Evolutionary conservation across 139 green algal species (phyloP).

Genomic region (Chlorella sp.): DNA sequence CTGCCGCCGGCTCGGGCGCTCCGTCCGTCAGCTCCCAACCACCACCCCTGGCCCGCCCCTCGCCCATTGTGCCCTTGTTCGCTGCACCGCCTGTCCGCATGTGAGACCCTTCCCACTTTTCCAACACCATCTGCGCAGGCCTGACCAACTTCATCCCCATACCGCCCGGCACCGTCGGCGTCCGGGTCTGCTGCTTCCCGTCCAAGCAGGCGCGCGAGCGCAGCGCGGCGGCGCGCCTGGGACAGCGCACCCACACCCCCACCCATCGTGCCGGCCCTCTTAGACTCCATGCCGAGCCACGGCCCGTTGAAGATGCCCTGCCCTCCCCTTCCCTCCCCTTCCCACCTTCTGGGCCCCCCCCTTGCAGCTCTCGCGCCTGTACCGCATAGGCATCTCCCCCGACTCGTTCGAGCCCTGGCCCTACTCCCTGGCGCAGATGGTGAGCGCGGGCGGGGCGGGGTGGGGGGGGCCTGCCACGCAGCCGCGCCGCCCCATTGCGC

Average conservation of each 20-base stretch:
- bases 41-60: too few species aligned
- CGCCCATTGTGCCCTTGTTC: too few species aligned
- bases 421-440: constrained; percentile 56
- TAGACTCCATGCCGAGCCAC: too few species aligned
- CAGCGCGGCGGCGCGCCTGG: too few species aligned
- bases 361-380: too few species aligned
- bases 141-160: constrained; percentile 88
- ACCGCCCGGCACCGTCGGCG: constrained; percentile 39
- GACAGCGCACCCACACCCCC: too few species aligned
- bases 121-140: too few species aligned
- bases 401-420: constrained; percentile 50
- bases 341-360: not conserved
- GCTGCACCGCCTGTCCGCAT: not conserved
- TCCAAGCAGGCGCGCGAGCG: too few species aligned
- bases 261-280: too few species aligned
- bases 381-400: constrained; percentile 51
- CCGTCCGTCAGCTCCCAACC: too few species aligned
- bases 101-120: not conserved
- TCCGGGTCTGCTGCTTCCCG: constrained; percentile 72
- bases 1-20: too few species aligned
- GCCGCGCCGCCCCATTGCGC: not conserved
- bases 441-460: constrained; percentile 7
- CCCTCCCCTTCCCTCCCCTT: not conserved
- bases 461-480: not conserved
- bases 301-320: too few species aligned